These are phyloP conservation scores for Schrenkiella parvula DNA, from an alignment of 345 rosid genomes.

Conservation along the genomic window DNA sequence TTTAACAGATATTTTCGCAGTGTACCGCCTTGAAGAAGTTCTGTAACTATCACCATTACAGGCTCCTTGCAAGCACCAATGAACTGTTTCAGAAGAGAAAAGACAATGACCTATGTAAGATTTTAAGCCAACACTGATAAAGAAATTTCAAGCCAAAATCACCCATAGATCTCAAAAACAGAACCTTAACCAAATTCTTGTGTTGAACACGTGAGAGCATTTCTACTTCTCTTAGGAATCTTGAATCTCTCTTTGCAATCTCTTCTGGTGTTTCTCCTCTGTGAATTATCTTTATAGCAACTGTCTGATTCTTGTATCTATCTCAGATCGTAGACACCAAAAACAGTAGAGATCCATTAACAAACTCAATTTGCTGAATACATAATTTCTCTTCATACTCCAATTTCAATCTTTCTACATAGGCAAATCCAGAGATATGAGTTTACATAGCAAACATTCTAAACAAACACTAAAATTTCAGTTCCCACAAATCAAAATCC, in stretches of 20 bases:
- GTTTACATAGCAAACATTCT: not conserved
- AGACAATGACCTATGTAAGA: not conserved
- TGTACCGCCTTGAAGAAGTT: conserved; percentile 82
- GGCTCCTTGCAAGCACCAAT: conserved; percentile 97
- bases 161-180: not conserved
- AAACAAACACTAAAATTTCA: not conserved
- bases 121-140: not conserved
- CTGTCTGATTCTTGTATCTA: conserved; percentile 83
- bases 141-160: not conserved
- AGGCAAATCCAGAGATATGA: not conserved
- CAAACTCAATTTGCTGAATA: not conserved
- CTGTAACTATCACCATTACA: conserved; percentile 92
- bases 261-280: conserved; percentile 84
- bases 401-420: not conserved
- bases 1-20: conserved; percentile 77
- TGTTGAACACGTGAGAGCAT: conserved; percentile 92
- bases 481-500: conserved; percentile 12
- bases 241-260: conserved; percentile 71
- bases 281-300: conserved; percentile 82
- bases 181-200: conserved; percentile 88
- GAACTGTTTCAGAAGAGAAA: conserved; percentile 48
- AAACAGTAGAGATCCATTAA: conserved; percentile 5
- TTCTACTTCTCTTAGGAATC: conserved; percentile 83
- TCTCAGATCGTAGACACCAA: not conserved
- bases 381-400: no score